Percentiles rank a stretch among this genome's conserved stretches.
phyloP scores from a whole-genome alignment of 441 rosid species.

The Flueggea neowawraea region DNA sequence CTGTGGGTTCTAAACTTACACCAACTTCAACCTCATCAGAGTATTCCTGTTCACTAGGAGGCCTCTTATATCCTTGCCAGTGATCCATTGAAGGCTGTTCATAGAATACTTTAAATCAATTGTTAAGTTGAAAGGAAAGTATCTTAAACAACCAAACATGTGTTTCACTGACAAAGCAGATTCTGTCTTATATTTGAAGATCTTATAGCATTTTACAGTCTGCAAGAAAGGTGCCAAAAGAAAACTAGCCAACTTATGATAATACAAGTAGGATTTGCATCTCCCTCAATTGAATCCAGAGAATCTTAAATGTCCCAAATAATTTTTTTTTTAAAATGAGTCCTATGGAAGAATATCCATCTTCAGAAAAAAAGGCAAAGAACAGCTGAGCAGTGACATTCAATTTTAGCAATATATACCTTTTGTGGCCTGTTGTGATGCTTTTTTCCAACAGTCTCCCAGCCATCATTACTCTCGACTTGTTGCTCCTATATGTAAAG shows the following conservation, averaged over 20 bases:
- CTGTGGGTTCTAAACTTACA: constrained; percentile 45
- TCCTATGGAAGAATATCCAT: too few species aligned
- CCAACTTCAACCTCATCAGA: constrained; percentile 48
- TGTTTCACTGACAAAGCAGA: too few species aligned
- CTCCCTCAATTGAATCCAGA: too few species aligned
- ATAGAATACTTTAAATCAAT: constrained; percentile 10
- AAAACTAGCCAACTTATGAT: not conserved
- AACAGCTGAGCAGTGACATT: too few species aligned
- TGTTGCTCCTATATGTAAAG: constrained; percentile 28
- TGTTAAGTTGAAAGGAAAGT: not conserved
- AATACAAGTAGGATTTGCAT: not conserved
- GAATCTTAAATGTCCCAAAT: too few species aligned
- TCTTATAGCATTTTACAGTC: too few species aligned
- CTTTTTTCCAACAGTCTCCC: constrained; percentile 83
- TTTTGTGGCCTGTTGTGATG: constrained; percentile 55
- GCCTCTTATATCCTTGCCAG: constrained; percentile 71
- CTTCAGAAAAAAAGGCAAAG: too few species aligned
- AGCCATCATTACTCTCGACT: constrained; percentile 50
- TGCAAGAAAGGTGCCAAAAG: too few species aligned
- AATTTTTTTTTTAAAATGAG: too few species aligned
- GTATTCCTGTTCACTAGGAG: constrained; percentile 71
- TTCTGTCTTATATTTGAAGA: too few species aligned
- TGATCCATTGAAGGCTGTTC: constrained; percentile 62
- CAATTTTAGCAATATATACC: constrained; percentile 26
- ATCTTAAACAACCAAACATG: not conserved